Conservation (phyloP, 139 green algal genomes). For the Asterochloris erici region DNA sequence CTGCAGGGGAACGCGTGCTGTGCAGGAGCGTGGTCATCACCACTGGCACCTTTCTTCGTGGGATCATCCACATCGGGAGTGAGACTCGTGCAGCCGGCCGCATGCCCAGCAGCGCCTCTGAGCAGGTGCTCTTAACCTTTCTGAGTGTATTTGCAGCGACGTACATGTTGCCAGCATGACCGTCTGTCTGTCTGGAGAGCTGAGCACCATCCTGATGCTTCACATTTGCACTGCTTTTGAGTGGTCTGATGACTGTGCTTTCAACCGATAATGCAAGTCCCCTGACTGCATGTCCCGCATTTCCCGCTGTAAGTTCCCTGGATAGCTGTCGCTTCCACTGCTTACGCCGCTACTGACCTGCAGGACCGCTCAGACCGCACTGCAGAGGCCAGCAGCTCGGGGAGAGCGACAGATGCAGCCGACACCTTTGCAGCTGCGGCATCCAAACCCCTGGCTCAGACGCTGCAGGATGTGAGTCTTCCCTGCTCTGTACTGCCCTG, state of each 20-base stretch:
- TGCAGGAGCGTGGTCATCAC: slow-evolving; percentile 46
- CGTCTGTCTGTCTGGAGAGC: no score
- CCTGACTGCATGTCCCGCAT: no score
- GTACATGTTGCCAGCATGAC: no score
- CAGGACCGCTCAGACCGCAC: slow-evolving; percentile 9
- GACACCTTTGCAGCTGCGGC: slow-evolving; percentile 1
- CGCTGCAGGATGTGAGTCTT: slow-evolving; percentile 22
- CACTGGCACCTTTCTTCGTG: slow-evolving; percentile 54
- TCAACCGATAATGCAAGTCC: no score
- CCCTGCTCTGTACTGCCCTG: no score
- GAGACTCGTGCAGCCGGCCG: slow-evolving; percentile 32
- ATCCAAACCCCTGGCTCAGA: slow-evolving; percentile 23
- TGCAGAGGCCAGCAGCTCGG: slow-evolving; percentile 14
- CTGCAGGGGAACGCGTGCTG: slow-evolving; percentile 30
- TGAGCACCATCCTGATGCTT: no score
- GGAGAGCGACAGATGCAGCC: slow-evolving; percentile 4
- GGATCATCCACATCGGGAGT: slow-evolving; percentile 51
- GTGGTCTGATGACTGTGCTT: no score
- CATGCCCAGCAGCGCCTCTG: slow-evolving; percentile 23
- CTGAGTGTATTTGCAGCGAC: no score
- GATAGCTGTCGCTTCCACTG: slow-evolving; percentile 4
- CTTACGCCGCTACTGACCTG: slow-evolving; percentile 20
- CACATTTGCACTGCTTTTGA: no score
- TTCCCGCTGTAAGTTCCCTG: not conserved
- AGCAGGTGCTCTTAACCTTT: not conserved